Percentiles rank a stretch among this genome's conserved stretches.
phyloP scores from a whole-genome alignment of 345 rosid species.

The Salix arbutifolia region DNA sequence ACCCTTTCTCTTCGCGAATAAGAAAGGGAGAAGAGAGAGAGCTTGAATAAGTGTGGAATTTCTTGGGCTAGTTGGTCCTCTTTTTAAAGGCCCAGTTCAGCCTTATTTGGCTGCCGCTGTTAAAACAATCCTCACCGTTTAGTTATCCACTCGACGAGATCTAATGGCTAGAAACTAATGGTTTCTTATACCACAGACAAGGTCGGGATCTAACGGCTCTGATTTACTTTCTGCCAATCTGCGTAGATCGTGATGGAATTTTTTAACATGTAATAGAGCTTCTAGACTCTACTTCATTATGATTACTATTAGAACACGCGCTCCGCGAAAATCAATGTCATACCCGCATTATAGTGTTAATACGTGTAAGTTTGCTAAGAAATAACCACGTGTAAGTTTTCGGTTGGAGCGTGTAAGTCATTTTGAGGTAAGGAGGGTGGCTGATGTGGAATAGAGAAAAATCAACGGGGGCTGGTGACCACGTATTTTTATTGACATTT shows the following conservation, averaged over 20 bases:
- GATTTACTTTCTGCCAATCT: background rate
- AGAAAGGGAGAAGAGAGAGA: background rate
- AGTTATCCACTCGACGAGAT: background rate
- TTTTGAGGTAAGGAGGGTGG: background rate
- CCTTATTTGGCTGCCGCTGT: background rate
- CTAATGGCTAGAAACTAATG: background rate
- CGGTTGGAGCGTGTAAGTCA: background rate
- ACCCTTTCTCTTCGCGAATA: background rate
- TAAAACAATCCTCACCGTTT: constrained; percentile 7
- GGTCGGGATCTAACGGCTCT: constrained; percentile 4
- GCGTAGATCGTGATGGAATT: background rate
- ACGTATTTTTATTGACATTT: background rate
- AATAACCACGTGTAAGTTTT: background rate
- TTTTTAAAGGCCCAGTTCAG: constrained; percentile 20
- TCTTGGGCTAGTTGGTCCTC: constrained; percentile 5
- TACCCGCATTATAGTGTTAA: background rate
- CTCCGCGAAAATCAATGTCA: background rate
- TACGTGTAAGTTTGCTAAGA: too few relatives aligned
- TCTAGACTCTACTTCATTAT: background rate
- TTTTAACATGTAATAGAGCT: background rate
- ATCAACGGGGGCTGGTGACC: background rate
- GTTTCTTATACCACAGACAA: background rate
- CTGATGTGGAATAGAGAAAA: background rate
- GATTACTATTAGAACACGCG: background rate
- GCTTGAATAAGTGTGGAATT: background rate